These are phyloP conservation scores for Leptographium flavum DNA, from an alignment of 2,329 filamentous ascomycete species.

Conservation along the genomic window DNA sequence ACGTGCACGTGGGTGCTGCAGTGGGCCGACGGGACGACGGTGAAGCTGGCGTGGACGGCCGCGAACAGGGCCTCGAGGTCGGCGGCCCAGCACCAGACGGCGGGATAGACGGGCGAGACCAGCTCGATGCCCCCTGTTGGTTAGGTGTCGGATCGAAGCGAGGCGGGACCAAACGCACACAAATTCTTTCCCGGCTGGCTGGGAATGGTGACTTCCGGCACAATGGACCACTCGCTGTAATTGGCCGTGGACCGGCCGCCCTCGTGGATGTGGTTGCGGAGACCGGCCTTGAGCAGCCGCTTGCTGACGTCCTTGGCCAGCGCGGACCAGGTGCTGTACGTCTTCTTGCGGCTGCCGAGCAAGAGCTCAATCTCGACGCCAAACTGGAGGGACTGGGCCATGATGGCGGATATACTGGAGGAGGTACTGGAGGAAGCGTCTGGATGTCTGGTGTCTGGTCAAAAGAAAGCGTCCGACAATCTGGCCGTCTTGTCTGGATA, in stretches of 20 bases:
- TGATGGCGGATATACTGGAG: background rate
- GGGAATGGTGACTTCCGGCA: conserved; percentile 22
- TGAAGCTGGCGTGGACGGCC: conserved; percentile 14
- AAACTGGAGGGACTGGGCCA: conserved; percentile 14
- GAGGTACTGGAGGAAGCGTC: background rate
- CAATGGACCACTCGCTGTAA: conserved; percentile 23
- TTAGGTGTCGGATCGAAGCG: background rate
- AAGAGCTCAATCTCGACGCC: conserved; percentile 25
- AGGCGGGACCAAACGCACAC: conserved; percentile 13
- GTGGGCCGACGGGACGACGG: conserved; percentile 13
- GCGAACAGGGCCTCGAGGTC: conserved; percentile 19
- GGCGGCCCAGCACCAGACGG: conserved; percentile 15
- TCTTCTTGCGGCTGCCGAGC: conserved; percentile 18
- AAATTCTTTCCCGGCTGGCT: conserved; percentile 17
- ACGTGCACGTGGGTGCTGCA: conserved; percentile 25
- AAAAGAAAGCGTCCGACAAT: too few relatives aligned
- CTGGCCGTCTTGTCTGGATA: background rate
- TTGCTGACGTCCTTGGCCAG: conserved; percentile 21
- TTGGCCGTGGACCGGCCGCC: conserved; percentile 14
- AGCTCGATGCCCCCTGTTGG: conserved; percentile 6
- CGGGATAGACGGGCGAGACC: conserved; percentile 21
- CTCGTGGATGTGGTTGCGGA: conserved; percentile 21
- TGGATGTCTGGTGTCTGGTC: too few relatives aligned
- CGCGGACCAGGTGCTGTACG: conserved; percentile 16
- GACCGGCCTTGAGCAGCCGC: conserved; percentile 17